Percentiles rank a stretch among this genome's conserved stretches.
Evolutionary conservation across 163 green algal species (phyloP).

Genomic region (Chloromonas sp.): DNA sequence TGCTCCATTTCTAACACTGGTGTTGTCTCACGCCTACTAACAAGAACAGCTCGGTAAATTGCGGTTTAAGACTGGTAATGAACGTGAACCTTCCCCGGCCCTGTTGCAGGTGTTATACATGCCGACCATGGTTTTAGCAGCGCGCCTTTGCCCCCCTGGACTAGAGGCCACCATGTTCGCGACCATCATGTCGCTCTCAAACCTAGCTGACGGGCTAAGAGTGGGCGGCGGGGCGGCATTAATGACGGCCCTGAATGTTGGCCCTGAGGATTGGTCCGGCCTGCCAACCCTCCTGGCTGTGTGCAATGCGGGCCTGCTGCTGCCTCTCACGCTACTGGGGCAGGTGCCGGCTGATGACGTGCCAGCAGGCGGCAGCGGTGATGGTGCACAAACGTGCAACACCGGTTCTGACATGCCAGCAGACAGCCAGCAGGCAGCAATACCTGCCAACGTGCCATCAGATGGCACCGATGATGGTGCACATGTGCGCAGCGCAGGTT

Average conservation of each 20-base stretch:
- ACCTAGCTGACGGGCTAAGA: background rate
- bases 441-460: too few relatives aligned
- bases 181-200: background rate
- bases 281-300: constrained; percentile 39
- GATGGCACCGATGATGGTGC: too few relatives aligned
- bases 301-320: constrained; percentile 37
- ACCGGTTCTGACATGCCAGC: too few relatives aligned
- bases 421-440: too few relatives aligned
- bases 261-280: constrained; percentile 43
- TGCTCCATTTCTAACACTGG: background rate
- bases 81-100: background rate
- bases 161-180: constrained; percentile 54
- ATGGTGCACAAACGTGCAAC: too few relatives aligned
- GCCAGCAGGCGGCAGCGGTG: too few relatives aligned
- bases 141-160: constrained; percentile 70
- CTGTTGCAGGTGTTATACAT: constrained; percentile 71
- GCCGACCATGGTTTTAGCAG: constrained; percentile 80
- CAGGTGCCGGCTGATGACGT: too few relatives aligned
- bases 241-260: constrained; percentile 42
- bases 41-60: too few relatives aligned
- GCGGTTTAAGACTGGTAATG: too few relatives aligned
- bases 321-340: constrained; percentile 19
- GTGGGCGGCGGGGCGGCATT: constrained; percentile 26
- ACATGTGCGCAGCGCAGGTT: too few relatives aligned
- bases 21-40: background rate